These are phyloP conservation scores for Golubevia sp. DNA, from an alignment of 1,284 basidiomycete genomes.

Conservation along the genomic window DNA sequence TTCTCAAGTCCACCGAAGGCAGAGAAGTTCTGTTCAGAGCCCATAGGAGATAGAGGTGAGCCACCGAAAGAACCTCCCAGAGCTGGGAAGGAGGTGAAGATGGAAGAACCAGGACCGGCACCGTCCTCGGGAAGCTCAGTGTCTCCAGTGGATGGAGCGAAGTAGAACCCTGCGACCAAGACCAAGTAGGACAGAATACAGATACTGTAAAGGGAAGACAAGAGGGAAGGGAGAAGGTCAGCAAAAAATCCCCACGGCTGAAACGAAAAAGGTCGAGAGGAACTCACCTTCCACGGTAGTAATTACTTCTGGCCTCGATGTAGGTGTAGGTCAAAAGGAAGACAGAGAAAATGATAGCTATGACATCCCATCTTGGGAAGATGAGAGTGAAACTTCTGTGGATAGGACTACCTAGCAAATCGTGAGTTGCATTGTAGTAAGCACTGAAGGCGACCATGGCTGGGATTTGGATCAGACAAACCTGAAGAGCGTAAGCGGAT, in stretches of 20 bases:
- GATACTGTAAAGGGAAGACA: slow-evolving; percentile 21
- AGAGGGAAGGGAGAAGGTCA: neutral
- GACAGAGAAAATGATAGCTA: slow-evolving; percentile 77
- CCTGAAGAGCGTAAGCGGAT: slow-evolving; percentile 96
- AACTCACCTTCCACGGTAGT: slow-evolving; percentile 63
- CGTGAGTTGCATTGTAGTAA: slow-evolving; percentile 68
- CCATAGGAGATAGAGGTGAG: slow-evolving; percentile 1
- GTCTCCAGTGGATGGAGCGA: slow-evolving; percentile 48
- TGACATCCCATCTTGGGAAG: slow-evolving; percentile 98
- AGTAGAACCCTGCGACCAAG: slow-evolving; percentile 55
- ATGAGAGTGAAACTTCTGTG: slow-evolving; percentile 68
- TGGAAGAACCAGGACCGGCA: neutral
- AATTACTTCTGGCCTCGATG: slow-evolving; percentile 96
- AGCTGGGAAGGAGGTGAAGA: slow-evolving; percentile 14
- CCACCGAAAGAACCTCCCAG: slow-evolving; percentile 20
- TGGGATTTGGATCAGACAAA: slow-evolving; percentile 95
- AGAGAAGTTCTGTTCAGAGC: too few species aligned
- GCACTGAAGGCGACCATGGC: slow-evolving; percentile 99
- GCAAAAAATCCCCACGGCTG: neutral
- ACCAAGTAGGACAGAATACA: slow-evolving; percentile 51
- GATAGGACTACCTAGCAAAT: slow-evolving; percentile 12
- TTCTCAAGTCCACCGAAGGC: too few species aligned
- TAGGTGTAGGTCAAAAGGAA: slow-evolving; percentile 99
- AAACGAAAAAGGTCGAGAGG: neutral
- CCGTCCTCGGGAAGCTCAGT: slow-evolving; percentile 38